Conservation (phyloP, 495 filamentous ascomycete species). For the Letharia lupina region DNA sequence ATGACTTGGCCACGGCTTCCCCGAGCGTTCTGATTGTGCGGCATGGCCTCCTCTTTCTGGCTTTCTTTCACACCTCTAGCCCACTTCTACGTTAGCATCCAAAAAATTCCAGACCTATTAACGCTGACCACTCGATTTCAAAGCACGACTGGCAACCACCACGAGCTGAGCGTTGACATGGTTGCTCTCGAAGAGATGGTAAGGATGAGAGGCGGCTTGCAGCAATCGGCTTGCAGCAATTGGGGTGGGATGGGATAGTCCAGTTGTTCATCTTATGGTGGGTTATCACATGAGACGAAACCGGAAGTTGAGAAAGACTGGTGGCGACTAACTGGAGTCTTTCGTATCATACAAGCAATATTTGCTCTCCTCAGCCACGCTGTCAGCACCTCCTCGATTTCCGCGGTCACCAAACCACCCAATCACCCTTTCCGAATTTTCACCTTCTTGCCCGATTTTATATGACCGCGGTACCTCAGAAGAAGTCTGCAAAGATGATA, state of each 20-base stretch:
- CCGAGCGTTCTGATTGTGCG: neutral
- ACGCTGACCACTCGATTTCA: neutral
- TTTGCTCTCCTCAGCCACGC: neutral
- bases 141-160: neutral
- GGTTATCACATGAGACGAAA: neutral
- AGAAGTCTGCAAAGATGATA: neutral
- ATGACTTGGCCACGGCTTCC: neutral
- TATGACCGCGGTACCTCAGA: neutral
- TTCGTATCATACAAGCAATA: neutral
- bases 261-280: constrained; percentile 15
- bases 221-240: neutral
- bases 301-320: neutral
- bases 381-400: neutral
- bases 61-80: neutral
- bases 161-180: constrained; percentile 8
- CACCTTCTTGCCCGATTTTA: neutral
- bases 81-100: too few species aligned
- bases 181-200: constrained; percentile 11
- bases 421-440: neutral
- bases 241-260: constrained; percentile 4
- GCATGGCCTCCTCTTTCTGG: neutral
- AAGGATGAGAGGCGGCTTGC: constrained; percentile 1
- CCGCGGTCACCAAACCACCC: neutral
- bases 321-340: neutral
- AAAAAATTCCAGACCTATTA: neutral